A percentile compares a stretch with the other conserved stretches of the same genome.
phyloP scores from a whole-genome alignment of 768 basidiomycete species.

The Phylloporus sp. region DNA sequence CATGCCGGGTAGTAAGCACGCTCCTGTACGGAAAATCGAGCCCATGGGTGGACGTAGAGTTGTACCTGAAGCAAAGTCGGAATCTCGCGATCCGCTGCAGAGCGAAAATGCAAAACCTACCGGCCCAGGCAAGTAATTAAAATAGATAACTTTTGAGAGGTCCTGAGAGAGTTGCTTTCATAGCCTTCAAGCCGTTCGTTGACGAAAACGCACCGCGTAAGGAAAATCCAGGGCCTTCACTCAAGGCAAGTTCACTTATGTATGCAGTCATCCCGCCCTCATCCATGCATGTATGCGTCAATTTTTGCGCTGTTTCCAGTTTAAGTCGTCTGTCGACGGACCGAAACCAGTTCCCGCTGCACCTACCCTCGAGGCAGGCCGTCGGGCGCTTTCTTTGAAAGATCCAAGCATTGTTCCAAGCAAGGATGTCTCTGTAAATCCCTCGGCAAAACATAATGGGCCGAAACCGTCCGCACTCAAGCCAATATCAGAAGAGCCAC shows the following conservation, averaged over 20 bases:
- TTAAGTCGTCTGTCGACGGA: conserved; percentile 64
- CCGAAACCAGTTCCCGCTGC: conserved; percentile 39
- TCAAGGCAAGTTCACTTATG: conserved; percentile 12
- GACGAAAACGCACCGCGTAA: conserved; percentile 54
- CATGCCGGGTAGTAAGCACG: conserved; percentile 66
- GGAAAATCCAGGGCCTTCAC: conserved; percentile 37
- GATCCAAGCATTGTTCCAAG: conserved; percentile 28
- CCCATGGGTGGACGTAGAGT: conserved; percentile 38
- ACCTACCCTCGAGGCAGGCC: conserved; percentile 28
- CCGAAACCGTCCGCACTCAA: conserved; percentile 28
- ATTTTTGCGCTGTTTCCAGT: conserved; percentile 36
- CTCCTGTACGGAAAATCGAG: conserved; percentile 65
- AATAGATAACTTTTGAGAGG: conserved; percentile 13
- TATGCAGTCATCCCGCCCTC: background rate
- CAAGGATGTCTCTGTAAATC: conserved; percentile 19
- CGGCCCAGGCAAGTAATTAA: conserved; percentile 37
- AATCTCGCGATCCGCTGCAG: conserved; percentile 33
- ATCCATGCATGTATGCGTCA: conserved; percentile 2
- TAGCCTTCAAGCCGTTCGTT: conserved; percentile 60
- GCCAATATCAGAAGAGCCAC: conserved; percentile 35
- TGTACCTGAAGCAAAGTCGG: conserved; percentile 27
- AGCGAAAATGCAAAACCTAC: conserved; percentile 21
- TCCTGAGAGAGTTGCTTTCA: conserved; percentile 2
- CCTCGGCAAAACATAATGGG: conserved; percentile 11
- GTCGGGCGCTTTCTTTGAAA: conserved; percentile 51